Conservation (phyloP, 163 green algal genomes). For the Chloromonas sp. region DNA sequence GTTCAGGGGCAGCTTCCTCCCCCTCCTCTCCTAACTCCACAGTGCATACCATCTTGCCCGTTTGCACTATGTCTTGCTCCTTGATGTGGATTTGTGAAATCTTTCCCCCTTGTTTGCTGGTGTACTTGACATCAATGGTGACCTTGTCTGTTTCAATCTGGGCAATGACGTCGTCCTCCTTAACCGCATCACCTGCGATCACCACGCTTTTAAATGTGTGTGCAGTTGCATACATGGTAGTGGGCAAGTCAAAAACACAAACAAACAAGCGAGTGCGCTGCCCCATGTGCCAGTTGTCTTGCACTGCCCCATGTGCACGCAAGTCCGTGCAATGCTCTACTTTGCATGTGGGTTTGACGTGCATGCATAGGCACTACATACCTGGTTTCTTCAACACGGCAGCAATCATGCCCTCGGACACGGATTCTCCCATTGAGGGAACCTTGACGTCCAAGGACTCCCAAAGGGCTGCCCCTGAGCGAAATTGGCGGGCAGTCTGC, state of each 20-base stretch:
- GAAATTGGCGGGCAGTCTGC: background rate
- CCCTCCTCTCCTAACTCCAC: slow-evolving; percentile 53
- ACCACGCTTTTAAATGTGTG: background rate
- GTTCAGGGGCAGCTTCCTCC: slow-evolving; percentile 1
- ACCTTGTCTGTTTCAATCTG: slow-evolving; percentile 94
- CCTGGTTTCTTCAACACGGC: slow-evolving; percentile 66
- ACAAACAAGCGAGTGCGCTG: background rate
- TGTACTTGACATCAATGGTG: slow-evolving; percentile 69
- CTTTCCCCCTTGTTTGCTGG: slow-evolving; percentile 47
- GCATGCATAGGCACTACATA: slow-evolving; percentile 15
- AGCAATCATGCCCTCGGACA: slow-evolving; percentile 78
- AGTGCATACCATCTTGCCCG: slow-evolving; percentile 76
- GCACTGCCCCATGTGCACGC: background rate
- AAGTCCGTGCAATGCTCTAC: background rate
- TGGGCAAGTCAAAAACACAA: background rate
- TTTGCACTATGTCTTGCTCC: slow-evolving; percentile 81
- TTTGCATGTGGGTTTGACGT: background rate
- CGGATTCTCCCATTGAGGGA: slow-evolving; percentile 87
- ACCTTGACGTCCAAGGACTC: slow-evolving; percentile 41
- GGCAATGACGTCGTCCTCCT: slow-evolving; percentile 82
- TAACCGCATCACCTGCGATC: slow-evolving; percentile 62
- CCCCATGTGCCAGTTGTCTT: background rate
- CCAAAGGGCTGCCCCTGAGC: background rate
- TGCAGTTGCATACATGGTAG: background rate
- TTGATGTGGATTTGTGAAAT: slow-evolving; percentile 68